phyloP scores from a whole-genome alignment of 1,139 yeast species.

The Barnettozyma hawaiiensis region DNA sequence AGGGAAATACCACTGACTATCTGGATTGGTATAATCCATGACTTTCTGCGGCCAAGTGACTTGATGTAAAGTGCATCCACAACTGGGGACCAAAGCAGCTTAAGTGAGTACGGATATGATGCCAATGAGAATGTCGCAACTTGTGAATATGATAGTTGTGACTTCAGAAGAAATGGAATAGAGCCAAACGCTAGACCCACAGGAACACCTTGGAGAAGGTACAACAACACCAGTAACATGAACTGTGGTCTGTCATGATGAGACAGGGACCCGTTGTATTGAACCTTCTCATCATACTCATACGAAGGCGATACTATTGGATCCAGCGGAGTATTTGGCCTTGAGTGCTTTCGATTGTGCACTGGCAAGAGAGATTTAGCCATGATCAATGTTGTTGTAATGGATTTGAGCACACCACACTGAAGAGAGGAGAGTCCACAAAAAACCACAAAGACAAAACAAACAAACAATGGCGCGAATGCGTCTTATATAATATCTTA shows the following conservation, averaged over 20 bases:
- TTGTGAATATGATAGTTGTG: slow-evolving; percentile 70
- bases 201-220: slow-evolving; percentile 89
- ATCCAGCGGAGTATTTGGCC: slow-evolving; percentile 6
- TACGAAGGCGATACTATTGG: slow-evolving; percentile 3
- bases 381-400: neutral
- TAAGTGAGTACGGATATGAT: slow-evolving; percentile 89
- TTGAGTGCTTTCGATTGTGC: slow-evolving; percentile 17
- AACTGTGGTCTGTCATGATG: slow-evolving; percentile 63
- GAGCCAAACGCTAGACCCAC: slow-evolving; percentile 96
- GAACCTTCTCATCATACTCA: slow-evolving; percentile 7
- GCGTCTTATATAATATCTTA: no score
- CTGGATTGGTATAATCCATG: slow-evolving; percentile 96
- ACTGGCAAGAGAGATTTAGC: slow-evolving; percentile 20
- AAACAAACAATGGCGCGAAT: no score
- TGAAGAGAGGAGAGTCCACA: no score
- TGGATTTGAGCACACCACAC: neutral
- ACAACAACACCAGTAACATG: slow-evolving; percentile 60
- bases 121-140: slow-evolving; percentile 90
- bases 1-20: slow-evolving; percentile 65
- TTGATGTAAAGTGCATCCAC: slow-evolving; percentile 80
- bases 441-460: no score
- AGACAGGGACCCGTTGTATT: slow-evolving; percentile 24
- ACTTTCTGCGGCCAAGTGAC: slow-evolving; percentile 72
- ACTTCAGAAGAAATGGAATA: slow-evolving; percentile 83
- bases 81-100: slow-evolving; percentile 91